Percentiles rank a stretch among this genome's conserved stretches.
Evolutionary conservation across 148 eudicot species (phyloP).

Genomic region (Diospyros kaki): DNA sequence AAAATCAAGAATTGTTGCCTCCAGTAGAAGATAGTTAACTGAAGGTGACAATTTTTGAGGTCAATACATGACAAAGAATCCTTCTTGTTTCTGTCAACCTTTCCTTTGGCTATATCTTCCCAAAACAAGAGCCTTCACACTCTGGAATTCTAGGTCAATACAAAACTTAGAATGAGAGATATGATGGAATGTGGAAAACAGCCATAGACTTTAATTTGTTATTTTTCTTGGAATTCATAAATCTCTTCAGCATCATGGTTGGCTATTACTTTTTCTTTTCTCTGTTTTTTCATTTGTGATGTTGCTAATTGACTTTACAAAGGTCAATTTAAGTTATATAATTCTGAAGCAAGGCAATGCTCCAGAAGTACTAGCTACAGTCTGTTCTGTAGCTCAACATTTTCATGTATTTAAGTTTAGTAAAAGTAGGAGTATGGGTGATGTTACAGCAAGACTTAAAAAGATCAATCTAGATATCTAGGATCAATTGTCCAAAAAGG

Average conservation of each 20-base stretch:
- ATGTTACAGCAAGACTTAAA: no score
- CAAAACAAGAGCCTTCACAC: neutral
- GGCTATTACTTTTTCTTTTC: neutral
- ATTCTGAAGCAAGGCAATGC: neutral
- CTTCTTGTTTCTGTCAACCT: neutral
- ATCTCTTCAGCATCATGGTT: neutral
- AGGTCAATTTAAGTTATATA: neutral
- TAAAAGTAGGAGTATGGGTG: no score
- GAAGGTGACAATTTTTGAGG: neutral
- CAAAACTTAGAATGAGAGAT: neutral
- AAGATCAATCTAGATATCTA: no score
- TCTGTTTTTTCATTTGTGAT: neutral
- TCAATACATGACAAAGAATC: neutral
- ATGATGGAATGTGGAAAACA: neutral
- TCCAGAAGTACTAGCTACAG: no score
- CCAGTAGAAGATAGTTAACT: neutral
- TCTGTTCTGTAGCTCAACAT: no score
- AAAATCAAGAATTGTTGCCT: no score
- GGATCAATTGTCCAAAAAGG: no score
- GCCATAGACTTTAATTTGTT: neutral
- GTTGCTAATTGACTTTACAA: neutral
- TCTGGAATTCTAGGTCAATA: neutral
- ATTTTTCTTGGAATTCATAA: neutral
- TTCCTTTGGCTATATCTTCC: neutral
- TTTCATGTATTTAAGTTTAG: no score